phyloP scores from a whole-genome alignment of 257 asterid species.

The Rubia yunnanensis region DNA sequence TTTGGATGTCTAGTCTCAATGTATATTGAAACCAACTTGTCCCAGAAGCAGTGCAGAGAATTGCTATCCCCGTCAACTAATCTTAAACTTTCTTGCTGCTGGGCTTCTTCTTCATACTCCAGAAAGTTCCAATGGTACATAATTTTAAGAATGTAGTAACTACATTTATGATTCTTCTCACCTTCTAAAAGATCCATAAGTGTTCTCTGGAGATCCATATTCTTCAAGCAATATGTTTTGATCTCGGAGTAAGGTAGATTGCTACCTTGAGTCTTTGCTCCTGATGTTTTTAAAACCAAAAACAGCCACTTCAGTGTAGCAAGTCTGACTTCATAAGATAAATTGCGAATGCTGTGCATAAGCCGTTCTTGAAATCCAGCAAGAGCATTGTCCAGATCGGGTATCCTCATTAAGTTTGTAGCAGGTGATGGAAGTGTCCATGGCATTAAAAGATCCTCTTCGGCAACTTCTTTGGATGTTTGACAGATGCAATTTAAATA shows the following conservation, averaged over 20 bases:
- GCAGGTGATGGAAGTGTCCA: constrained; percentile 28
- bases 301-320: constrained; percentile 82
- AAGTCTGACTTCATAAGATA: constrained; percentile 77
- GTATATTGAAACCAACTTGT: constrained; percentile 56
- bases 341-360: constrained; percentile 50
- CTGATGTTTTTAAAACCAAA: constrained; percentile 44
- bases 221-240: constrained; percentile 34
- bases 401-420: constrained; percentile 26
- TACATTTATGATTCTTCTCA: constrained; percentile 81
- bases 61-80: constrained; percentile 44
- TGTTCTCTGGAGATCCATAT: constrained; percentile 47
- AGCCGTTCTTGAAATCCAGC: constrained; percentile 50
- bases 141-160: constrained; percentile 62
- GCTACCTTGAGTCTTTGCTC: constrained; percentile 19
- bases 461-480: constrained; percentile 46
- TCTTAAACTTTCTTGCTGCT: constrained; percentile 23
- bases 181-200: constrained; percentile 46
- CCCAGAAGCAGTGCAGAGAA: constrained; percentile 61
- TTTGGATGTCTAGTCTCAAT: constrained; percentile 68
- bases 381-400: constrained; percentile 32
- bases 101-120: constrained; percentile 31
- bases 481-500: constrained; percentile 69
- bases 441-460: constrained; percentile 34
- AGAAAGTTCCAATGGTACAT: constrained; percentile 68
- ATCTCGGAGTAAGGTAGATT: constrained; percentile 32